phyloP scores from a whole-genome alignment of 106 monocot species.

The Vanilla planifolia region DNA sequence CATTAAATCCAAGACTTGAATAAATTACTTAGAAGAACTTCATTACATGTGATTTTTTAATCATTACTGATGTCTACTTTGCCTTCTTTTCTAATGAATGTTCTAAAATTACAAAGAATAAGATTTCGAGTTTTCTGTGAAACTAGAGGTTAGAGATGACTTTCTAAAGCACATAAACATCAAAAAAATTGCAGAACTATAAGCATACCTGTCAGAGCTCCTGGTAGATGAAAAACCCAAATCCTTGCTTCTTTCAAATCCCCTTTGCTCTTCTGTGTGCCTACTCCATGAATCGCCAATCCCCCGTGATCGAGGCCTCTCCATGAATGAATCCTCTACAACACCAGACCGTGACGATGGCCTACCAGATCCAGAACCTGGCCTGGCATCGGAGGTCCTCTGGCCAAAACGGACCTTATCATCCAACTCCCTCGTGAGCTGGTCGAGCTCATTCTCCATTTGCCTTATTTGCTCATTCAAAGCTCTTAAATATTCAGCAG shows the following conservation, averaged over 20 bases:
- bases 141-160: no score
- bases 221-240: slow-evolving; percentile 40
- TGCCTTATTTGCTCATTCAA: slow-evolving; percentile 30
- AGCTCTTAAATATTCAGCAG: slow-evolving; percentile 29
- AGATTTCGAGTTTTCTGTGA: no score
- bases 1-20: no score
- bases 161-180: no score
- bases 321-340: slow-evolving; percentile 50
- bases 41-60: no score
- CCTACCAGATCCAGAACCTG: slow-evolving; percentile 61
- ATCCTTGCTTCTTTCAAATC: slow-evolving; percentile 42
- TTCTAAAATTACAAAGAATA: no score
- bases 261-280: slow-evolving; percentile 46
- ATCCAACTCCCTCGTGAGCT: slow-evolving; percentile 50
- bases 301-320: slow-evolving; percentile 78
- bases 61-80: no score
- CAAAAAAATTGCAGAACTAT: no score
- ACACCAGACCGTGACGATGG: slow-evolving; percentile 43
- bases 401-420: slow-evolving; percentile 78
- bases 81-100: no score
- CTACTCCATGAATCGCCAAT: slow-evolving; percentile 41
- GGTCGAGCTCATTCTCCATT: slow-evolving; percentile 64
- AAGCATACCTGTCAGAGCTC: slow-evolving; percentile 56
- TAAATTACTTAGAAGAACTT: no score
- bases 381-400: slow-evolving; percentile 37